A percentile compares a stretch with the other conserved stretches of the same genome.
These are phyloP conservation scores for Pelargonium australe DNA, from an alignment of 441 rosid genomes.

Conservation along the genomic window DNA sequence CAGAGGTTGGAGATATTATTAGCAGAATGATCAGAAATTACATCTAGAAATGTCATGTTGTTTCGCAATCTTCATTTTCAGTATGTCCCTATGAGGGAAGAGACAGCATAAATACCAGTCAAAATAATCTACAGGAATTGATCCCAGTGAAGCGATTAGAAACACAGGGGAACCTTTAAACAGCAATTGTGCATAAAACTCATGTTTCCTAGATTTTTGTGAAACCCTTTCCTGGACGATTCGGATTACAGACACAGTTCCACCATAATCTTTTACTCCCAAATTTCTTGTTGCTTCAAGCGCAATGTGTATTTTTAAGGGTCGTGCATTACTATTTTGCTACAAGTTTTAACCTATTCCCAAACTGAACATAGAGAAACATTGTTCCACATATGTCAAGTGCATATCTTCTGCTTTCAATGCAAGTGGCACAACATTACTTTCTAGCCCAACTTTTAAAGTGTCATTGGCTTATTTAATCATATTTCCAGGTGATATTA, in stretches of 20 bases:
- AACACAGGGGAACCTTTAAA: not conserved
- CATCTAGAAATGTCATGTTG: slow-evolving; percentile 12
- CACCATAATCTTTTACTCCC: not conserved
- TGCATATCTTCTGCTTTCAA: not conserved
- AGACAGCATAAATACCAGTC: not conserved
- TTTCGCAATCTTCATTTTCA: not conserved
- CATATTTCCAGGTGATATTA: not conserved
- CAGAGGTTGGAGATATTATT: slow-evolving; percentile 8
- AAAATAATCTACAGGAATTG: not conserved
- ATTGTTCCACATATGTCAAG: not conserved
- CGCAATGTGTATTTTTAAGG: not conserved
- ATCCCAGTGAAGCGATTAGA: not conserved
- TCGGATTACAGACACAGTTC: not conserved
- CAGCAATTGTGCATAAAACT: not conserved
- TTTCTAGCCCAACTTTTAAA: not conserved
- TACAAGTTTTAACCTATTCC: not conserved
- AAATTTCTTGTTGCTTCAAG: not conserved
- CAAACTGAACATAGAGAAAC: not conserved
- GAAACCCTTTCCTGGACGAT: not conserved
- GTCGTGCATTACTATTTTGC: not conserved
- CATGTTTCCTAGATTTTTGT: not conserved
- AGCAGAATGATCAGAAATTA: slow-evolving; percentile 1
- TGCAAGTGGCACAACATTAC: not conserved
- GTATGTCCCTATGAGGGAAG: not conserved
- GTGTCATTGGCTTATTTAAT: not conserved